Evolutionary conservation across 345 rosid species (phyloP).

Genomic region (Eucalyptus cloeziana): DNA sequence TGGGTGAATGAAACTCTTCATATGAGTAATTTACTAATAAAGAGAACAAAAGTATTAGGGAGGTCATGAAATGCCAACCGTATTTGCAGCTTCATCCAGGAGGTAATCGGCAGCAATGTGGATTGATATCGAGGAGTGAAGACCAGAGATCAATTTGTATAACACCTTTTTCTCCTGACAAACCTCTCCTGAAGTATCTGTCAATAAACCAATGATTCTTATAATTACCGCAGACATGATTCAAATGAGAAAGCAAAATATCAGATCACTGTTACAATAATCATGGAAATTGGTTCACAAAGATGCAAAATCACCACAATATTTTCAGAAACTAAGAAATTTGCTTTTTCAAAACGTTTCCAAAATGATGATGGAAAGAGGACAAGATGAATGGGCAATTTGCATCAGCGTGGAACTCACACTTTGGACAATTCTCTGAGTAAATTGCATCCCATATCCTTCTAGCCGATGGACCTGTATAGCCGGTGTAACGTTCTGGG

Average conservation of each 20-base stretch:
- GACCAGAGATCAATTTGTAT: constrained; percentile 92
- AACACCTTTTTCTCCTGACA: constrained; percentile 82
- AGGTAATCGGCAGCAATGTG: constrained; percentile 86
- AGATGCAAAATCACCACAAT: neutral
- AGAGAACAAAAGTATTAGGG: neutral
- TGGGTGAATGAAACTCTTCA: neutral
- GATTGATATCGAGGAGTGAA: constrained; percentile 88
- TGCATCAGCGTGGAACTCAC: constrained; percentile 17
- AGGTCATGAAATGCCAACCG: constrained; percentile 15
- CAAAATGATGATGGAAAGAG: neutral
- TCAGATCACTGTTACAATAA: neutral
- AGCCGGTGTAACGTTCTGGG: constrained; percentile 89
- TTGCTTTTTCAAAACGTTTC: neutral
- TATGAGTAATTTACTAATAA: neutral
- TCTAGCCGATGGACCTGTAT: constrained; percentile 80
- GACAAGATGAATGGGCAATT: neutral
- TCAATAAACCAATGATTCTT: neutral
- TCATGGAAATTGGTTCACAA: neutral
- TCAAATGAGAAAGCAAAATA: neutral
- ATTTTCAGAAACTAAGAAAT: neutral
- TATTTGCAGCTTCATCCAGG: constrained; percentile 61
- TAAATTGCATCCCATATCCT: constrained; percentile 96
- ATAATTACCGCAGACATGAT: neutral
- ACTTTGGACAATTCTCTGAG: constrained; percentile 87
- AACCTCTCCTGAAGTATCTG: constrained; percentile 61